Percentiles rank a stretch among this genome's conserved stretches.
Conservation (phyloP, 306 rosid species). For the Malus sylvestris region DNA sequence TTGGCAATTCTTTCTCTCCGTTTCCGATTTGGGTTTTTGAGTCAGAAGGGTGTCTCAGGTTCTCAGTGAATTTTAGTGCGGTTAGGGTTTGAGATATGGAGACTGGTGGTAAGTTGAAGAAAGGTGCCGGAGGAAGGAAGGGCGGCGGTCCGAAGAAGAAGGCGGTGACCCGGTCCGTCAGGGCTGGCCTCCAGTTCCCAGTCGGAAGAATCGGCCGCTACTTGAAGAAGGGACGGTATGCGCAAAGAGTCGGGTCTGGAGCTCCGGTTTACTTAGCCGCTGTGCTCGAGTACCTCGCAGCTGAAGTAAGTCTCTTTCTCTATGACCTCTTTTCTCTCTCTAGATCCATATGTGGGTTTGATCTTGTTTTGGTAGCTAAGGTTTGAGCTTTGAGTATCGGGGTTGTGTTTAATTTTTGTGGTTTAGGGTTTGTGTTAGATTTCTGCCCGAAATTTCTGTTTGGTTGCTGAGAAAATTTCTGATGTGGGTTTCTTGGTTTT, state of each 20-base stretch:
- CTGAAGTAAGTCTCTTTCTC: slow-evolving; percentile 34
- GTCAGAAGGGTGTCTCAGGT: background rate
- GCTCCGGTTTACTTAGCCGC: slow-evolving; percentile 80
- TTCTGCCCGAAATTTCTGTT: background rate
- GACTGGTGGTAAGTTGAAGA: slow-evolving; percentile 42
- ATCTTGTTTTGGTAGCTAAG: background rate
- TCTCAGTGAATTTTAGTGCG: background rate
- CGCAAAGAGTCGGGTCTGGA: slow-evolving; percentile 57
- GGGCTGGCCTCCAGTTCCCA: slow-evolving; percentile 69
- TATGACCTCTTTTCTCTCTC: background rate
- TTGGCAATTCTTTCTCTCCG: background rate
- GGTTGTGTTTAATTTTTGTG: background rate
- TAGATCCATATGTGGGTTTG: background rate
- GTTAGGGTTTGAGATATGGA: slow-evolving; percentile 34
- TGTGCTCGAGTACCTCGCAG: slow-evolving; percentile 67
- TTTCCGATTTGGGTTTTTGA: background rate
- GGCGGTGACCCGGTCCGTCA: slow-evolving; percentile 54
- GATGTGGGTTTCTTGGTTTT: background rate
- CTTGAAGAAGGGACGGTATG: slow-evolving; percentile 58
- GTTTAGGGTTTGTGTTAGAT: background rate
- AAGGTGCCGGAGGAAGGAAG: slow-evolving; percentile 59
- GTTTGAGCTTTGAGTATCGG: background rate
- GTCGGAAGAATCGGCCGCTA: slow-evolving; percentile 76
- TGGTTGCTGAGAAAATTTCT: background rate
- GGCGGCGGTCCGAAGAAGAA: slow-evolving; percentile 77